Evolutionary conservation across 2,329 filamentous ascomycete genomes (phyloP).

Genomic region (Domatiomyces catenatus): DNA sequence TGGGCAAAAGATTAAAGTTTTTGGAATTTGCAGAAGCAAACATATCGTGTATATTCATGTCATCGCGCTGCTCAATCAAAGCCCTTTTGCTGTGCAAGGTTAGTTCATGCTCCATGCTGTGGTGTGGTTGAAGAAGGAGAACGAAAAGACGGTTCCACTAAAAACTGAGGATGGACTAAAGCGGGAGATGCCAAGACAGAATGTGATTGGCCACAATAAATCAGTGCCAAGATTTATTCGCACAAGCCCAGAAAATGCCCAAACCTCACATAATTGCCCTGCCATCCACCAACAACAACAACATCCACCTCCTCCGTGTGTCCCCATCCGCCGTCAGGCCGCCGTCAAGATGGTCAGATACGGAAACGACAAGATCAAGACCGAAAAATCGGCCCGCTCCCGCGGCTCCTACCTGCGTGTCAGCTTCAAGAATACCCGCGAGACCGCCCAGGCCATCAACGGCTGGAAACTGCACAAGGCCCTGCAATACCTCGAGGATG

Average conservation of each 20-base stretch:
- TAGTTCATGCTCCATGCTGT: background rate
- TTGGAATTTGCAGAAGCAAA: background rate
- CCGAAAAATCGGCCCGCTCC: constrained; percentile 88
- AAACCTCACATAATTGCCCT: background rate
- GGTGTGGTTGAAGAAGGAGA: background rate
- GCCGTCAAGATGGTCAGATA: constrained; percentile 42
- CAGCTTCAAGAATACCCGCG: constrained; percentile 99
- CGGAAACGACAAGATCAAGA: constrained; percentile 69
- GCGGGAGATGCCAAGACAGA: background rate
- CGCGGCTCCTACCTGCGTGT: constrained; percentile 98
- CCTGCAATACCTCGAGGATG: constrained; percentile 94
- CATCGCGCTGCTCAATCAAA: background rate
- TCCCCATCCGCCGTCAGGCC: background rate
- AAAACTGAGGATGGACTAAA: no score
- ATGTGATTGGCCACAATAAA: background rate
- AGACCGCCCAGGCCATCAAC: constrained; percentile 98
- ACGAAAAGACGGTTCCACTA: background rate
- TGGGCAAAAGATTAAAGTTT: background rate
- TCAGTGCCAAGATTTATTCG: background rate
- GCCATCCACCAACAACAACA: background rate
- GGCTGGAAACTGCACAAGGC: constrained; percentile 96
- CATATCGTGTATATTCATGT: background rate
- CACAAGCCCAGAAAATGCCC: background rate
- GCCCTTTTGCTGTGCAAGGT: background rate
- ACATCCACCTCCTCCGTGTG: background rate